Evolutionary conservation across 345 rosid genomes (phyloP), one percentile per base, ranked within the genome.

Genomic region (Boechera divaricarpa): DNA sequence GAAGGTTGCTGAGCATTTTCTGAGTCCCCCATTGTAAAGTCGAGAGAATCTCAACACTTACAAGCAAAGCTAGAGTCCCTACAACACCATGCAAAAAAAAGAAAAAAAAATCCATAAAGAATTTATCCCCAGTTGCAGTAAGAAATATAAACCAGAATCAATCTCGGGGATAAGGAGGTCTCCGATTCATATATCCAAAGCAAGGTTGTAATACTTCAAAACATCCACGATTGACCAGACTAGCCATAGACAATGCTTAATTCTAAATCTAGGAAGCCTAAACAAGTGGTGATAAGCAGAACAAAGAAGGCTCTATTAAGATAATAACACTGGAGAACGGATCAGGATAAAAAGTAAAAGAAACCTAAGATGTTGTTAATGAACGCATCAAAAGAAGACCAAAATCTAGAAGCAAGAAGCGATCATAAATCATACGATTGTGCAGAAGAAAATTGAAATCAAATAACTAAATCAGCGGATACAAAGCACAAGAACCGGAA

Each of bases 21-120:
- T 12, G 95, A 76, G 73, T 92, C 98, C 71, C 91, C 89, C 98
- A 92, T 92, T 55, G 63, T 5, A 29, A 64, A 2, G 16, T 47
- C n/a, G 7, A 51, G 11, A 61, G 51, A 72, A 72, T 12, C 38
- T 28, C 62, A 35, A 47, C 10, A 39, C 24, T 52, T 5, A 42
- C 63, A 39, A 36, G 13, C 16, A 67, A 48, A 51, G 54, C 35
- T 68, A 59, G 63, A 68, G 55, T 32, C 33, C 67, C 67, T 67
- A 58, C 51, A 67, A 48, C 12, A 67, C 4, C 7, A 4, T 29
- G 47, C 45, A 33, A 66, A n/a, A 26, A 26, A 45, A 26, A 10
- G 24, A 21, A 21, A 21, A 28, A 15, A 60, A 6, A 26, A 4
- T 44, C 10, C 24, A 52, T 36, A 0, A 10, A 51, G 13, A 26